Evolutionary conservation across 371 early-diverging fungal species (phyloP).

Genomic region (Mortierella sp.): DNA sequence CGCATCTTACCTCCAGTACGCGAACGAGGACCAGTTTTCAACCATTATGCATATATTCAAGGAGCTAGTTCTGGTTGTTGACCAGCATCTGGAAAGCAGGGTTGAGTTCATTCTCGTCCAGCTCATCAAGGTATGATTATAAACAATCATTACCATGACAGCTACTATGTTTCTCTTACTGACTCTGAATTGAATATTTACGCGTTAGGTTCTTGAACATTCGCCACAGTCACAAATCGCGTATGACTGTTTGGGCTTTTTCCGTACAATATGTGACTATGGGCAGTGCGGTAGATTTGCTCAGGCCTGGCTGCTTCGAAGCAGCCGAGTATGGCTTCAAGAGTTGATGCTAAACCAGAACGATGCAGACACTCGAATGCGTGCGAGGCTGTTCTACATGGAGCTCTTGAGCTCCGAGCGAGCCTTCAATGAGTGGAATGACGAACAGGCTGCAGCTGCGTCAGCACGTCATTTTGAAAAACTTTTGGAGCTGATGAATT

Average conservation of each 20-base stretch:
- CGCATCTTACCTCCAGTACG: slow-evolving; percentile 23
- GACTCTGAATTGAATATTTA: neutral
- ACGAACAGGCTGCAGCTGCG: slow-evolving; percentile 29
- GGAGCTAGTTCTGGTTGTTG: slow-evolving; percentile 32
- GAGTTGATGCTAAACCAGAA: slow-evolving; percentile 39
- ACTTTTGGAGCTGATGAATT: slow-evolving; percentile 33
- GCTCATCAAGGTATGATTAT: slow-evolving; percentile 27
- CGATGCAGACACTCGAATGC: slow-evolving; percentile 39
- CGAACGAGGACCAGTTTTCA: slow-evolving; percentile 40
- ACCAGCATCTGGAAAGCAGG: slow-evolving; percentile 25
- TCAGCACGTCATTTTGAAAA: slow-evolving; percentile 31
- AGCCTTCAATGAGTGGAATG: slow-evolving; percentile 53
- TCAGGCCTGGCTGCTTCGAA: slow-evolving; percentile 35
- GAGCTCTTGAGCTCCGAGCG: slow-evolving; percentile 51
- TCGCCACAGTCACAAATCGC: slow-evolving; percentile 39
- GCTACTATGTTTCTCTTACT: neutral
- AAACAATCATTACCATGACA: neutral
- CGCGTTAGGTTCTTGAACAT: slow-evolving; percentile 31
- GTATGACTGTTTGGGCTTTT: slow-evolving; percentile 49
- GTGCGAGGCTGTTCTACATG: slow-evolving; percentile 40
- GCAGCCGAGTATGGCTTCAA: slow-evolving; percentile 36
- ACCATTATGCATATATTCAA: slow-evolving; percentile 44
- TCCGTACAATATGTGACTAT: slow-evolving; percentile 44
- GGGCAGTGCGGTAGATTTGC: slow-evolving; percentile 49
- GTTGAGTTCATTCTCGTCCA: slow-evolving; percentile 35